These are phyloP conservation scores for Trichoderma asperelloides DNA, from an alignment of 495 filamentous ascomycete genomes.

Conservation along the genomic window DNA sequence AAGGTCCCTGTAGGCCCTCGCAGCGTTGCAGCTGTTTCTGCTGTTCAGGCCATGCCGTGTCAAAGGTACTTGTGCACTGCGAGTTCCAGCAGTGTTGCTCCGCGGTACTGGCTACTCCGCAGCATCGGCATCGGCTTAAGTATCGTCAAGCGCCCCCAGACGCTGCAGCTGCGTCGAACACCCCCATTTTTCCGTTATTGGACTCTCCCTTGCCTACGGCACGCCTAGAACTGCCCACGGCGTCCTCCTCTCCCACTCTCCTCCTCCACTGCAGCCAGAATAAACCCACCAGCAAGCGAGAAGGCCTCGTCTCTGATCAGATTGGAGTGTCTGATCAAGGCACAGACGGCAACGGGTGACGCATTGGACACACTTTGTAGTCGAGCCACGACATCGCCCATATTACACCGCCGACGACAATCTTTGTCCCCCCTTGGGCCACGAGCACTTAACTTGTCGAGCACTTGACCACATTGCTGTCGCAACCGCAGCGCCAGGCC, in stretches of 20 bases:
- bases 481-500: neutral
- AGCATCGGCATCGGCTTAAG: neutral
- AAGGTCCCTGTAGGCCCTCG: neutral
- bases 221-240: neutral
- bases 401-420: neutral
- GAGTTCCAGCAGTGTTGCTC: neutral
- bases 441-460: neutral
- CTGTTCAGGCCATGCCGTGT: neutral
- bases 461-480: neutral
- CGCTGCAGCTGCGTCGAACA: constrained; percentile 7
- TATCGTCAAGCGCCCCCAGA: neutral
- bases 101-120: neutral
- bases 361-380: neutral
- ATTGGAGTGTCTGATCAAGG: constrained; percentile 7
- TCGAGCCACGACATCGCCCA: neutral
- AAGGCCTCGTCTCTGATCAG: constrained; percentile 1
- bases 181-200: neutral
- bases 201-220: neutral
- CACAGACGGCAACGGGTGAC: neutral
- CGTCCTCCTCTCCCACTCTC: neutral
- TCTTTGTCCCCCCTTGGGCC: neutral
- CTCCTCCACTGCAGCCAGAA: constrained; percentile 4
- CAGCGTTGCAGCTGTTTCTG: too few species aligned
- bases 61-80: neutral
- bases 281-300: neutral